These are phyloP conservation scores for Podospora australis DNA, from an alignment of 495 filamentous ascomycete genomes.

Conservation along the genomic window DNA sequence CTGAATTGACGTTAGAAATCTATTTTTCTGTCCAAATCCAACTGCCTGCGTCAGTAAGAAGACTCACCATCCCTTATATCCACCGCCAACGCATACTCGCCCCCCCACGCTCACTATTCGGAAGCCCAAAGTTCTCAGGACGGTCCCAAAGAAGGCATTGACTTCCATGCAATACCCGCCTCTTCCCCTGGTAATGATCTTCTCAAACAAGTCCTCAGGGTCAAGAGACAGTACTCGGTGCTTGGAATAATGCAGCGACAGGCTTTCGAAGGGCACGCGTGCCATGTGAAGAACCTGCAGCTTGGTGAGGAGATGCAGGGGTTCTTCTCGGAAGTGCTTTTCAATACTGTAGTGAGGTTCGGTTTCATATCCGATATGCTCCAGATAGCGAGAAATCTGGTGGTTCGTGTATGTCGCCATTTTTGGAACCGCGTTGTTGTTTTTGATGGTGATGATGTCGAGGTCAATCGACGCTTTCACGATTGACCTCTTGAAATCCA, in stretches of 20 bases:
- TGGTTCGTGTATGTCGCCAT: constrained; percentile 21
- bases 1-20: constrained; percentile 26
- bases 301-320: constrained; percentile 28
- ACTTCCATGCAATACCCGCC: constrained; percentile 79
- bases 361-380: constrained; percentile 35
- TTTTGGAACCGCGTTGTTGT: too few species aligned
- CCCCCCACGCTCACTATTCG: constrained; percentile 42
- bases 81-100: constrained; percentile 24
- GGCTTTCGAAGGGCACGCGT: constrained; percentile 65
- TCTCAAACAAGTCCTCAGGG: constrained; percentile 53
- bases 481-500: too few species aligned
- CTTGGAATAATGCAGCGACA: constrained; percentile 44
- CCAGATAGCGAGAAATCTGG: constrained; percentile 29
- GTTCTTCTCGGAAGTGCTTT: background rate
- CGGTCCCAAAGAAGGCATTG: constrained; percentile 58
- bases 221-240: constrained; percentile 48
- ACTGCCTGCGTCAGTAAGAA: background rate
- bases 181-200: constrained; percentile 46
- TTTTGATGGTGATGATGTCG: too few species aligned
- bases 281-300: constrained; percentile 50
- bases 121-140: constrained; percentile 59
- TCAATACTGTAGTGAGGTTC: background rate
- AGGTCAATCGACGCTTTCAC: too few species aligned
- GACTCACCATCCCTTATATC: constrained; percentile 34
- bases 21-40: background rate